These are phyloP conservation scores for Pisolithus microcarpus DNA, from an alignment of 768 basidiomycete genomes.

Conservation along the genomic window DNA sequence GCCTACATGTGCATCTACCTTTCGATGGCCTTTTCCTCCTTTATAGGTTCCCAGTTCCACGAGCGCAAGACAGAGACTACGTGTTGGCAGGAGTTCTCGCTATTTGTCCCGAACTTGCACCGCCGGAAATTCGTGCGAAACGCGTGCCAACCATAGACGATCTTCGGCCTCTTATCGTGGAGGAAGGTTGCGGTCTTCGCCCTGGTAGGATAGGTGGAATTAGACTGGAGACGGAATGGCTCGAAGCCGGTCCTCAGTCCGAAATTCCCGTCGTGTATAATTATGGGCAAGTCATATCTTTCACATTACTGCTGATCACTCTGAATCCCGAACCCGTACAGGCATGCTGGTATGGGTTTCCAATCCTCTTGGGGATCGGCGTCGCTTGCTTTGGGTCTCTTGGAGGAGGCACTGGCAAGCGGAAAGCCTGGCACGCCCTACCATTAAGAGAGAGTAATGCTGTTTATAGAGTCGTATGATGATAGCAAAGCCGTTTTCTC, in stretches of 20 bases:
- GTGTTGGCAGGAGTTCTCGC: conserved; percentile 49
- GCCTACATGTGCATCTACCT: background rate
- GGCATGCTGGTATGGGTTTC: conserved; percentile 59
- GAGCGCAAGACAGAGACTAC: conserved; percentile 52
- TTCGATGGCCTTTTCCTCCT: background rate
- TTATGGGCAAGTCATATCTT: conserved; percentile 44
- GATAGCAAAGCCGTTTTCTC: background rate
- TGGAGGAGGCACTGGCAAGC: conserved; percentile 34
- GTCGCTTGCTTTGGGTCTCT: conserved; percentile 37
- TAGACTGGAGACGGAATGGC: conserved; percentile 44
- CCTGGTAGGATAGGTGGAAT: conserved; percentile 66
- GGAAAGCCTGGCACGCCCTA: background rate
- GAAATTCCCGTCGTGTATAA: conserved; percentile 51
- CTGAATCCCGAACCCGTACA: conserved; percentile 11
- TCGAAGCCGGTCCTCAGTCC: conserved; percentile 21
- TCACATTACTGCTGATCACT: background rate
- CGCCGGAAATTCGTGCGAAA: conserved; percentile 42
- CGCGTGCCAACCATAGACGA: conserved; percentile 46
- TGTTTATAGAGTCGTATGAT: background rate
- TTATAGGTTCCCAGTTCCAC: conserved; percentile 54
- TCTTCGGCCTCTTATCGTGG: conserved; percentile 39
- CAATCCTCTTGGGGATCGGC: conserved; percentile 64
- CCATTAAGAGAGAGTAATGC: too few relatives aligned
- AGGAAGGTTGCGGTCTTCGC: conserved; percentile 56
- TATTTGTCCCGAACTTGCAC: conserved; percentile 51